Evolutionary conservation across 805 yeast species (phyloP).

Genomic region (Wickerhamiella cacticola): DNA sequence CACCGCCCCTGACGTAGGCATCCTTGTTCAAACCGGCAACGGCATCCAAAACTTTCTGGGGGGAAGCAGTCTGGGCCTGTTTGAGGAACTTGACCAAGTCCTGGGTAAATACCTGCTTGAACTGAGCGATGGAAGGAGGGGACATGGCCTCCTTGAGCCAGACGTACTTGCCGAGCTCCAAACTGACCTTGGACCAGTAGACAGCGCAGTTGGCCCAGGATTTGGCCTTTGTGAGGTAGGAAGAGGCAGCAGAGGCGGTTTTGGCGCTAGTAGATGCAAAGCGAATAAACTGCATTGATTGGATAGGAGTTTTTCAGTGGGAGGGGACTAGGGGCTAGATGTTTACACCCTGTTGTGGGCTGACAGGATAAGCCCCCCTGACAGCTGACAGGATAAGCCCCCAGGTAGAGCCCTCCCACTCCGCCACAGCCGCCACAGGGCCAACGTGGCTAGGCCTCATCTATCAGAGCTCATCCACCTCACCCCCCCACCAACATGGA

Average conservation of each 20-base stretch:
- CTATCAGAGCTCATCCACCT: no score
- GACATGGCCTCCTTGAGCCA: constrained; percentile 87
- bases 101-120: constrained; percentile 61
- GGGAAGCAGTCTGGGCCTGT: constrained; percentile 36
- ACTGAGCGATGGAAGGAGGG: constrained; percentile 71
- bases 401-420: no score
- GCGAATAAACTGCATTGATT: constrained; percentile 12
- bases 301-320: not conserved
- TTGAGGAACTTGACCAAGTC: constrained; percentile 27
- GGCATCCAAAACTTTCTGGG: constrained; percentile 41
- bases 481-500: constrained; percentile 2
- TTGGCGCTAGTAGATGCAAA: constrained; percentile 23
- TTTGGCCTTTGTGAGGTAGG: constrained; percentile 31
- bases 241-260: constrained; percentile 23
- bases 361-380: no score
- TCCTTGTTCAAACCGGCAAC: constrained; percentile 42
- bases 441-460: no score
- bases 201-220: constrained; percentile 42
- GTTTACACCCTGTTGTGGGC: no score
- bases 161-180: constrained; percentile 59
- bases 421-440: not conserved
- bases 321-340: no score
- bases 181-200: constrained; percentile 65
- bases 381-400: no score
- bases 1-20: constrained; percentile 51